phyloP scores from a whole-genome alignment of 768 basidiomycete species.

The Saitozyma sp. region DNA sequence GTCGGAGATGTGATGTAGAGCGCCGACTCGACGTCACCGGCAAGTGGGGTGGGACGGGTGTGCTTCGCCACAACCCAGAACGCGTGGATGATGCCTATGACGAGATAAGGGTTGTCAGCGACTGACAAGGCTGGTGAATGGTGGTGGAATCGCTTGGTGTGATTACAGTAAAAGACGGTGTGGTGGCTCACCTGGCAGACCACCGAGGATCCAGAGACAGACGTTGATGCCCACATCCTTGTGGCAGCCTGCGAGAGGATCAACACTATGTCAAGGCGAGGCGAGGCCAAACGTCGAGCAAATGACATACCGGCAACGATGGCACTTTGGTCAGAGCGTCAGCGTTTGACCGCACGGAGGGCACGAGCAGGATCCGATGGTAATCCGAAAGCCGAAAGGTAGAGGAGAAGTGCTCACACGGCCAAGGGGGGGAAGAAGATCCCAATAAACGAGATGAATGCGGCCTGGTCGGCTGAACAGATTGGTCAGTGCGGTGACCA shows the following conservation, averaged over 20 bases:
- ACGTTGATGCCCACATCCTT: slow-evolving; percentile 9
- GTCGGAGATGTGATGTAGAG: too few relatives aligned
- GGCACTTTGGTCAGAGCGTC: slow-evolving; percentile 3
- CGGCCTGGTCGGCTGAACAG: too few relatives aligned
- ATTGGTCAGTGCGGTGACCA: too few relatives aligned
- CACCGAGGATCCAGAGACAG: slow-evolving; percentile 9
- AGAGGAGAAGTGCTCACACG: too few relatives aligned
- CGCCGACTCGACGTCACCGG: background rate
- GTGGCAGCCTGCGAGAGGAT: background rate
- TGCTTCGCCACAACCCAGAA: slow-evolving; percentile 3
- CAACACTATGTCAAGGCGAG: too few relatives aligned
- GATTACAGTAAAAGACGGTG: background rate
- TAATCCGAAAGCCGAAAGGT: too few relatives aligned
- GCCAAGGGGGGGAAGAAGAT: too few relatives aligned
- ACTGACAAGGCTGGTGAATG: background rate
- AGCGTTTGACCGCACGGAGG: background rate
- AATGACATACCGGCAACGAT: background rate
- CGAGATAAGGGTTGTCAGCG: background rate
- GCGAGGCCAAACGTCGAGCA: too few relatives aligned
- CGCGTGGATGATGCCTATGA: slow-evolving; percentile 9
- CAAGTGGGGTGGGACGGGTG: background rate
- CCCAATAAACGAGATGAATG: too few relatives aligned
- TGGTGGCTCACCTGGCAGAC: slow-evolving; percentile 1
- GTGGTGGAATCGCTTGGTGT: background rate
- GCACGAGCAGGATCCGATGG: background rate